Conservation (phyloP, 2,329 filamentous ascomycete species). For the Lecanicillium sp. region DNA sequence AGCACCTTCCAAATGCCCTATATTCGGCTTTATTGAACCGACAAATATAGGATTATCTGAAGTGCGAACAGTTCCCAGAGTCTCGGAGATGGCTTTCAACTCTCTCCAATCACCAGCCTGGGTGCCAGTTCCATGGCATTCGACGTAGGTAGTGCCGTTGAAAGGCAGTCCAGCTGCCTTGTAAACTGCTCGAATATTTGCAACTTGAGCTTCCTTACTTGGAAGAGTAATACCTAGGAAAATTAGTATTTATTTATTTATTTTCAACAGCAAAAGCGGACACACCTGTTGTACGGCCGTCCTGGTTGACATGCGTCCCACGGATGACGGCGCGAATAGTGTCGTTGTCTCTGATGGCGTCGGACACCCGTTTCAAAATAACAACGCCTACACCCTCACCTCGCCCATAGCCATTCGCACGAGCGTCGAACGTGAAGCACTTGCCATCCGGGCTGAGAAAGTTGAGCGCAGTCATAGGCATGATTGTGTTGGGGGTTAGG, state of each 20-base stretch:
- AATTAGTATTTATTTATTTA: neutral
- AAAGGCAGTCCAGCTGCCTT: constrained; percentile 36
- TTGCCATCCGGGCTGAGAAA: constrained; percentile 47
- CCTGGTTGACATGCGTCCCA: constrained; percentile 48
- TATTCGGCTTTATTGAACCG: constrained; percentile 49
- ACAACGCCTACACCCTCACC: constrained; percentile 58
- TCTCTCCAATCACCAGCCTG: constrained; percentile 49
- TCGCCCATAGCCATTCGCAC: constrained; percentile 57
- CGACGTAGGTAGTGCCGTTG: constrained; percentile 44
- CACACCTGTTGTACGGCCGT: constrained; percentile 49
- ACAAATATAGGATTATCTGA: constrained; percentile 38
- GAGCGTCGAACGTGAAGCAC: constrained; percentile 49
- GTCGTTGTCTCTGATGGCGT: constrained; percentile 55
- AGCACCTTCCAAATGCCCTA: constrained; percentile 48
- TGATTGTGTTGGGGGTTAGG: constrained; percentile 49
- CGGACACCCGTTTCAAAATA: constrained; percentile 51
- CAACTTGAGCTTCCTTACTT: constrained; percentile 43
- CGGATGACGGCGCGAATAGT: constrained; percentile 50
- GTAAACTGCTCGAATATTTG: constrained; percentile 45
- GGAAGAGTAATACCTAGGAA: constrained; percentile 50
- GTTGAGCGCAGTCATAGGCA: constrained; percentile 49
- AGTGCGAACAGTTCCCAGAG: constrained; percentile 31
- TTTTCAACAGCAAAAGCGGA: neutral
- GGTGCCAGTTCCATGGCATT: constrained; percentile 57
- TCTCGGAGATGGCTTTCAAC: constrained; percentile 41